Base-by-base conservation (phyloP, 2,329 filamentous ascomycete genomes). In the Fusarium musae region DNA sequence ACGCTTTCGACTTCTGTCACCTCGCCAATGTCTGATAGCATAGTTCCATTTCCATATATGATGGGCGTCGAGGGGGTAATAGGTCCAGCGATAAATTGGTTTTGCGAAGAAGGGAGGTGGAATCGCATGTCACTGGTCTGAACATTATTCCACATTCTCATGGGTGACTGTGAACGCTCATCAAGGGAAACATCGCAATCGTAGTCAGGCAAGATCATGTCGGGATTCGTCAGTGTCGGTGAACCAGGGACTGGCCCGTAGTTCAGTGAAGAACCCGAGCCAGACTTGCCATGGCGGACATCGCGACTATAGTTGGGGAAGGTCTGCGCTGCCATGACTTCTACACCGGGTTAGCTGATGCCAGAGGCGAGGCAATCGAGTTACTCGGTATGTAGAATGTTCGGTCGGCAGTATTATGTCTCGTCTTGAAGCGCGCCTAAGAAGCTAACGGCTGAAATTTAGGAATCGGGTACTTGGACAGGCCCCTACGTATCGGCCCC, bases 181-280 rank as follows among this genome's bases (percentile, higher is more conserved):
- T 89, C 83, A 79, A 87, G 84, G 80, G 87, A 85, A 79, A 88
- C 83, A 80, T 88, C 80, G 80, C 87, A 87, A 73, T 90, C 89
- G 78, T 92, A 91, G 80, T 93, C 91, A 69, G 95, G 95, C 59
- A 98, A 85, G 78, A 98, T 97, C 94, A 97, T 95, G 81, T 97
- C 95, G 59, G 95, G 94, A 82, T 97, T 97, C 63, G 94, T 97
- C 78, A 98, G 85, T 5, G 95, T 97, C 52, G 95, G 95, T 67
- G 94, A 97, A 17, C 90, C 90, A 72, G 93, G 91, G 65, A 86
- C 82, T 49, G 86, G 79, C 23, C 84, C 82, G 75, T 88, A 86
- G 40, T 82, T 79, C 71, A 80, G 69, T 40, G 77, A 77, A 49
- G 71, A 63, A 70, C 76, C 63, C 57, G 73, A 63, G 73, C 77